phyloP scores from a whole-genome alignment of 257 asterid species.

The Nicotiana knightiana region DNA sequence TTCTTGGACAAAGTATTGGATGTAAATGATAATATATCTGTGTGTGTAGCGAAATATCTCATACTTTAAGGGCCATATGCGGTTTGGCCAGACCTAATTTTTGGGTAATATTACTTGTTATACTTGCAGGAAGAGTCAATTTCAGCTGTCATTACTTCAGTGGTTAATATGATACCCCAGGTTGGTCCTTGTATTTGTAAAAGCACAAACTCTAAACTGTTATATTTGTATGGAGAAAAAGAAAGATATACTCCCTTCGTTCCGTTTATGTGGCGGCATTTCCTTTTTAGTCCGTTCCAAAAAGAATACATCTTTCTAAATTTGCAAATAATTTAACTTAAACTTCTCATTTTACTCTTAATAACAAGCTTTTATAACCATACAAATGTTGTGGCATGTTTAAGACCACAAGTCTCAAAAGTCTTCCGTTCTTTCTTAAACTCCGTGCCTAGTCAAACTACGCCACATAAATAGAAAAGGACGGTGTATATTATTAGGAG shows the following conservation, averaged over 20 bases:
- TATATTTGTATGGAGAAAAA: neutral
- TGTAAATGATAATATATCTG: neutral
- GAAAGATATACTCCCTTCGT: neutral
- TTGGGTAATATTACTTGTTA: slow-evolving; percentile 1
- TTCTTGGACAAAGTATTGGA: neutral
- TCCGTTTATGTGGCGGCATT: neutral
- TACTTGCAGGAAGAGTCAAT: slow-evolving; percentile 82
- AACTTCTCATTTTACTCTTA: neutral
- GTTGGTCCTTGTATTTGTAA: slow-evolving; percentile 36
- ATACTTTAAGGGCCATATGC: neutral
- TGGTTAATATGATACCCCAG: slow-evolving; percentile 96
- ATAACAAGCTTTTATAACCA: neutral
- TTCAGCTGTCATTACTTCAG: slow-evolving; percentile 87
- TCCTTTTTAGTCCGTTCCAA: too few relatives aligned
- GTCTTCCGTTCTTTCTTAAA: neutral
- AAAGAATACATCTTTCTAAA: neutral
- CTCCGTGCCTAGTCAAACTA: neutral
- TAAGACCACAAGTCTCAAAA: neutral
- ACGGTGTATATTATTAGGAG: neutral
- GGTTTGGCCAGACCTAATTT: neutral
- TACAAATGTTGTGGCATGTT: neutral
- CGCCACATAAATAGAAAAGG: neutral
- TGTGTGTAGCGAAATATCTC: neutral
- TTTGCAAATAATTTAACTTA: neutral
- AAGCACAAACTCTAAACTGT: neutral